Conservation (phyloP, 192 early-diverging fungal species). For the Backusella australiensis region DNA sequence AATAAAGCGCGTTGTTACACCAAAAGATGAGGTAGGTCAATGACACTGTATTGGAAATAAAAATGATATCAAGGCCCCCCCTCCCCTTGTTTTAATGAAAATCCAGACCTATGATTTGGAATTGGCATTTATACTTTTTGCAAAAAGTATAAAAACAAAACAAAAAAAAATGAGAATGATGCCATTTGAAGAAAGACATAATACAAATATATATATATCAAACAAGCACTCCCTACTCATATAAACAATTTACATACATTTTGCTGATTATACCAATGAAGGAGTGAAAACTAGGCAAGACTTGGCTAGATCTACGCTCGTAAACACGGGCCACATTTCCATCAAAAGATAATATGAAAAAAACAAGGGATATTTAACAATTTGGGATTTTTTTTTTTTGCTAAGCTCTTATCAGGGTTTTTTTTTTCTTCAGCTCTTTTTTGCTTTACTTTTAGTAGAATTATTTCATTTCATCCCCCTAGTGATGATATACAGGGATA, state of each 20-base stretch:
- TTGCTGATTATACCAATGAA: not conserved
- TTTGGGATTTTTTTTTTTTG: not conserved
- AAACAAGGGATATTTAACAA: not conserved
- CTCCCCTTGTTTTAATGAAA: not conserved
- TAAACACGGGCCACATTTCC: constrained; percentile 17
- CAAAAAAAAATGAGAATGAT: not conserved
- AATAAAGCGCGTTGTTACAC: not conserved
- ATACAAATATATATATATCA: not conserved
- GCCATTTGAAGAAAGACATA: not conserved
- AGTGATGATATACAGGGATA: constrained; percentile 3
- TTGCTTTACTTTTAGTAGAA: not conserved
- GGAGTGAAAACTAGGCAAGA: constrained; percentile 2
- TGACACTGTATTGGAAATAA: not conserved
- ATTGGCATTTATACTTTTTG: not conserved
- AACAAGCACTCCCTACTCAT: not conserved
- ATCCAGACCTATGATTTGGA: not conserved
- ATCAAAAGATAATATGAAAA: not conserved
- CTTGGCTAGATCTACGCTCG: not conserved
- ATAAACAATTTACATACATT: constrained; percentile 5
- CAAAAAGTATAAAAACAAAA: not conserved
- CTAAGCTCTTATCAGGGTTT: not conserved
- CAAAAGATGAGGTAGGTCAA: not conserved
- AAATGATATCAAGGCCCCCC: not conserved
- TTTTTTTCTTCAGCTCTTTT: not conserved
- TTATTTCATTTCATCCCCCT: not conserved